A percentile compares a stretch with the other conserved stretches of the same genome.
These are phyloP conservation scores for Globisporangium megalacanthum DNA, from an alignment of 352 stramenopile genomes.

Conservation along the genomic window DNA sequence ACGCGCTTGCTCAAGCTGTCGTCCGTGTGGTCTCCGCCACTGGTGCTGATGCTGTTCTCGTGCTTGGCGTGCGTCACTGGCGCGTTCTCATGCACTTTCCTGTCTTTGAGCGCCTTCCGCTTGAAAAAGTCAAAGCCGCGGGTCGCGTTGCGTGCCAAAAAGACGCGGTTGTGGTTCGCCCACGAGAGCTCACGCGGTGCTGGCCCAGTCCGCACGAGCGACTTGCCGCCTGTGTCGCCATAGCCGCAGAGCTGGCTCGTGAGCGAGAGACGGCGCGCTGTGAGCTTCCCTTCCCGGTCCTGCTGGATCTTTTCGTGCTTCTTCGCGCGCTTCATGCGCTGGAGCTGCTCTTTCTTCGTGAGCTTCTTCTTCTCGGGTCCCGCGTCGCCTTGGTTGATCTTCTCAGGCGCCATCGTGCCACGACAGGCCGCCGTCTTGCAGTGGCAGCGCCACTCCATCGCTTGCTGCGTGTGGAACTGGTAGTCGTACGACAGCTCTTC, in stretches of 20 bases:
- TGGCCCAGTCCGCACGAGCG: slow-evolving; percentile 53
- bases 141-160: slow-evolving; percentile 53
- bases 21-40: too few species aligned
- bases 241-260: slow-evolving; percentile 50
- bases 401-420: slow-evolving; percentile 83
- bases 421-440: slow-evolving; percentile 77
- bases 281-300: slow-evolving; percentile 62
- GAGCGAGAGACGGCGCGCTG: slow-evolving; percentile 49
- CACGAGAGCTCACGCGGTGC: slow-evolving; percentile 52
- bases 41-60: slow-evolving; percentile 8
- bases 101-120: slow-evolving; percentile 56
- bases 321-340: slow-evolving; percentile 63
- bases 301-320: slow-evolving; percentile 62
- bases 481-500: slow-evolving; percentile 95
- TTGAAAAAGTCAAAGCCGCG: slow-evolving; percentile 68
- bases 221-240: slow-evolving; percentile 47
- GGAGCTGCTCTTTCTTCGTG: slow-evolving; percentile 73
- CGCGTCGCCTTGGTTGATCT: slow-evolving; percentile 42
- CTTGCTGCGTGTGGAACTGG: slow-evolving; percentile 88
- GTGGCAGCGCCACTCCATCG: slow-evolving; percentile 85
- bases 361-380: slow-evolving; percentile 47
- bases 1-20: background rate
- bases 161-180: slow-evolving; percentile 44
- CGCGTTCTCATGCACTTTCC: slow-evolving; percentile 9
- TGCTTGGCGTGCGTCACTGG: slow-evolving; percentile 11